Percentiles rank a stretch among this genome's conserved stretches.
phyloP scores from a whole-genome alignment of 306 rosid genomes.

The Gastrolobium bilobum region DNA sequence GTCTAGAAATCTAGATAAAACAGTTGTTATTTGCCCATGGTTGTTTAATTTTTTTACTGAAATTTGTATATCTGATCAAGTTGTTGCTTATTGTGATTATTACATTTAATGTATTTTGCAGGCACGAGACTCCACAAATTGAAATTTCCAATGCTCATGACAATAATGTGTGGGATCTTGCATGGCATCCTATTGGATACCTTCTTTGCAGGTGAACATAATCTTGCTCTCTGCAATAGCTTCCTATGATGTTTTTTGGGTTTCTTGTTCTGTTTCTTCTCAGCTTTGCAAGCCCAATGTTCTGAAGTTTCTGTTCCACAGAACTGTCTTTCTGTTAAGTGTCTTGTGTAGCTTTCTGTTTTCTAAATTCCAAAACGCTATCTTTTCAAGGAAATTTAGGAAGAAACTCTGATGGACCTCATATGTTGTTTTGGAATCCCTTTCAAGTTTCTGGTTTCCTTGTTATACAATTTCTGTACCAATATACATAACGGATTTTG shows the following conservation, averaged over 20 bases:
- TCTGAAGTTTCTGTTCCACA: constrained; percentile 20
- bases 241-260: constrained; percentile 27
- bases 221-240: constrained; percentile 28
- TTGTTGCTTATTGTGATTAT: constrained; percentile 44
- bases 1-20: constrained; percentile 1
- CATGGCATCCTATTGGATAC: constrained; percentile 99
- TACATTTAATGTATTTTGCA: constrained; percentile 54
- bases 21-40: not conserved
- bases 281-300: constrained; percentile 4
- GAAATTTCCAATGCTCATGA: constrained; percentile 93
- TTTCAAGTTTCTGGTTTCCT: constrained; percentile 5
- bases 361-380: constrained; percentile 6
- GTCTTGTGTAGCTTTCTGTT: constrained; percentile 24
- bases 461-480: not conserved
- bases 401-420: constrained; percentile 7
- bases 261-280: constrained; percentile 27
- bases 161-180: constrained; percentile 97
- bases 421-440: not conserved
- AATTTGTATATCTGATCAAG: constrained; percentile 32
- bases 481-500: not conserved
- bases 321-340: constrained; percentile 25
- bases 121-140: constrained; percentile 96
- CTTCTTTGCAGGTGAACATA: constrained; percentile 92
- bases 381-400: constrained; percentile 4
- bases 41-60: not conserved